phyloP scores from a whole-genome alignment of 768 basidiomycete genomes.

The Trametes meyenii region DNA sequence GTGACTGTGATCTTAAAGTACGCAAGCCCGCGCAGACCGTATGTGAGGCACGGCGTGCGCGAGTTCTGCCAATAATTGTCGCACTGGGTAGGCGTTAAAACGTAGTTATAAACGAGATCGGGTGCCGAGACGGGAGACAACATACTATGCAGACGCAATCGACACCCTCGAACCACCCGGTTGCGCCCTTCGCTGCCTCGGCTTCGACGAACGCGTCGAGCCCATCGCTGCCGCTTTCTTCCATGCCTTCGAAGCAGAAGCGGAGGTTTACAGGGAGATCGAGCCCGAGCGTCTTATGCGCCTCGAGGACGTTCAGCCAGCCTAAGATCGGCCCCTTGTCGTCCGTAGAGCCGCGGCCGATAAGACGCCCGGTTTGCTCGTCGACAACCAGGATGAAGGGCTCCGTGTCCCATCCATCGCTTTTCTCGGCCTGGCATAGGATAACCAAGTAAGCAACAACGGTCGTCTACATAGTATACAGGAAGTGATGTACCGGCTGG shows the following conservation, averaged over 20 bases:
- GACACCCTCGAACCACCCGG: slow-evolving; percentile 82
- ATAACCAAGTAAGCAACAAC: not conserved
- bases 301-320: slow-evolving; percentile 90
- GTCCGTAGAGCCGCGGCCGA: slow-evolving; percentile 87
- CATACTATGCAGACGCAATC: slow-evolving; percentile 92
- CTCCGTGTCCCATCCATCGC: slow-evolving; percentile 88
- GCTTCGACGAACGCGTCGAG: slow-evolving; percentile 82
- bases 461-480: not conserved
- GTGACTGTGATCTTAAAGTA: slow-evolving; percentile 85
- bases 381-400: slow-evolving; percentile 74
- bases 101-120: not conserved
- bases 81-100: slow-evolving; percentile 45
- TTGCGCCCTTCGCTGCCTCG: slow-evolving; percentile 66
- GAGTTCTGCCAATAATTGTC: slow-evolving; percentile 96
- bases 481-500: slow-evolving; percentile 65
- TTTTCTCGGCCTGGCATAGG: slow-evolving; percentile 41
- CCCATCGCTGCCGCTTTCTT: slow-evolving; percentile 91
- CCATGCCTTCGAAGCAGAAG: slow-evolving; percentile 97
- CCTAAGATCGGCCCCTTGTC: slow-evolving; percentile 91
- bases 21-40: slow-evolving; percentile 84
- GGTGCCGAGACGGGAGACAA: slow-evolving; percentile 5
- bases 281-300: slow-evolving; percentile 65
- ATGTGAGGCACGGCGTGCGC: slow-evolving; percentile 79
- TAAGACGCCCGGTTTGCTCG: slow-evolving; percentile 58
- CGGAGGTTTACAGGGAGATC: slow-evolving; percentile 87